Evolutionary conservation across 352 stramenopile species (phyloP), one percentile per base, ranked within the genome.

Genomic region (Elongisporangium undulatum): DNA sequence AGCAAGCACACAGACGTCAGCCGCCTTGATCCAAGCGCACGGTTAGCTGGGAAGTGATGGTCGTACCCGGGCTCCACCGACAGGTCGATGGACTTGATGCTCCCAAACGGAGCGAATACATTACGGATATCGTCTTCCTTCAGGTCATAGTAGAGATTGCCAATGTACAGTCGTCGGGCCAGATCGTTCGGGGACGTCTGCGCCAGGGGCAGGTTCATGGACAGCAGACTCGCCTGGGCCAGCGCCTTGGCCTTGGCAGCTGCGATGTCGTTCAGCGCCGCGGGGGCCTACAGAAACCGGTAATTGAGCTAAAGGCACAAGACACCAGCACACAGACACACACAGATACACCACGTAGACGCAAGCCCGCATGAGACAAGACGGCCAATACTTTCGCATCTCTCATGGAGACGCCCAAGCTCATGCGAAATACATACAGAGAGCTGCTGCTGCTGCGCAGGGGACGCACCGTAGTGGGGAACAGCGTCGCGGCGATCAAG

Each of bases 131-230:
- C 83, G 41, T 92, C 77, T 59, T 92, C 83, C 66, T 86, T 90
- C 29, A 92, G 77, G 49, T 90, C 83, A 66, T 92, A 92, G 65
- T 90, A 90, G 19, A 92, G 58, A 19, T 92, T 92, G 54, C 81
- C 83, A 39, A 92, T 86, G 63, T 92, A 92, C 39, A 92, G 61
- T 2, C 83, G 77, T 49, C 78, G 73, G 17, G 83, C 83, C 62
- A 92, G 64, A n/a, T 92, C 83, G 51, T 68, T 72, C 16, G 75
- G 66, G 39, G 78, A 85, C 17, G 85, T 60, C 26, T 80, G 79
- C 29, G 71, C 62, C 22, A 66, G 64, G 0, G 79, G 71, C 10
- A 92, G 55, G 17, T 75, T 82, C 24, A 90, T 69, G 29, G 83
- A 69, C 63, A 92, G 59, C 20, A 92, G 49, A 77, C 76, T 92